phyloP scores from a whole-genome alignment of 1,139 yeast genomes.

The Hemisphaericaspora lyxosophila region DNA sequence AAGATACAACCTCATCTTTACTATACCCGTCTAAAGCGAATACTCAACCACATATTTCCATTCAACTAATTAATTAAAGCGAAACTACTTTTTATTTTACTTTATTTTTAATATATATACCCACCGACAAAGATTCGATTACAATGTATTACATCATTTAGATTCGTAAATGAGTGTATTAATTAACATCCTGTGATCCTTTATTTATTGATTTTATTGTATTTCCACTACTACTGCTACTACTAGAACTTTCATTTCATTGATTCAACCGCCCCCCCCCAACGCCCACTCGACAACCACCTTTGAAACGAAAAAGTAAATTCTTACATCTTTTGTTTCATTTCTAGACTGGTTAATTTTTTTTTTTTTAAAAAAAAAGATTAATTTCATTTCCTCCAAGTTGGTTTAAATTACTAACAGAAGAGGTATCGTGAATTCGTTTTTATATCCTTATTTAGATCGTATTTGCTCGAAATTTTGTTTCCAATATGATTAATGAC shows the following conservation, averaged over 20 bases:
- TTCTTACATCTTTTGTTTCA: neutral
- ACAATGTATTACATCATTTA: slow-evolving; percentile 2
- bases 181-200: neutral
- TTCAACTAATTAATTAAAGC: neutral
- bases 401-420: slow-evolving; percentile 5
- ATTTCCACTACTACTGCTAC: neutral
- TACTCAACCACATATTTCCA: too few relatives aligned
- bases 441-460: slow-evolving; percentile 15
- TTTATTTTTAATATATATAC: neutral
- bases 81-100: neutral
- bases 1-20: too few relatives aligned
- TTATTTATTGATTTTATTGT: neutral
- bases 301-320: too few relatives aligned
- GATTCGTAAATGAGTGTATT: neutral
- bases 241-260: too few relatives aligned
- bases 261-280: too few relatives aligned
- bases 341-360: neutral
- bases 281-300: too few relatives aligned
- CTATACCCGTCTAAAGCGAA: too few relatives aligned
- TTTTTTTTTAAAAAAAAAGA: slow-evolving; percentile 1
- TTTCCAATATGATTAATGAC: slow-evolving; percentile 15
- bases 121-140: neutral
- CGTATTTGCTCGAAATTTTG: slow-evolving; percentile 6
- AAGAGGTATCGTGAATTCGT: slow-evolving; percentile 8
- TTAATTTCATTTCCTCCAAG: slow-evolving; percentile 1